These are phyloP conservation scores for Stygiomarasmius scandens DNA, from an alignment of 1,284 basidiomycete species.

Conservation along the genomic window DNA sequence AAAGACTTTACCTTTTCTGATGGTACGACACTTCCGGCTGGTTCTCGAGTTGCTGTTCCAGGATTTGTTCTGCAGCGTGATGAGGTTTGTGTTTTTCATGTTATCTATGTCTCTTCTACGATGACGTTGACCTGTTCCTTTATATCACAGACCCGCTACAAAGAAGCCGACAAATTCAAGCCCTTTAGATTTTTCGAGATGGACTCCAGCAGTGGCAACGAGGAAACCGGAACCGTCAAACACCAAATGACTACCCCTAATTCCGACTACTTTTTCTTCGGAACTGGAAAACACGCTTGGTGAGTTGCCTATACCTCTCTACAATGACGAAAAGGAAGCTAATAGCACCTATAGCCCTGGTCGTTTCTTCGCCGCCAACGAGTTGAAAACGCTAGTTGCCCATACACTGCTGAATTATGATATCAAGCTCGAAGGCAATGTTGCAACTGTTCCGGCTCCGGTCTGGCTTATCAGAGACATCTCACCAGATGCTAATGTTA, in stretches of 20 bases:
- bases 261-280: slow-evolving; percentile 24
- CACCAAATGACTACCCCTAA: slow-evolving; percentile 13
- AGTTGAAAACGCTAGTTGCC: slow-evolving; percentile 45
- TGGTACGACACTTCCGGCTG: slow-evolving; percentile 27
- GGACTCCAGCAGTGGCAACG: too few species aligned
- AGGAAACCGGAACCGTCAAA: slow-evolving; percentile 18
- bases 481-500: slow-evolving; percentile 11
- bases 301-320: too few species aligned
- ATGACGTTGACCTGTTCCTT: slow-evolving; percentile 18
- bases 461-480: slow-evolving; percentile 17
- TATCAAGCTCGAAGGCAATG: slow-evolving; percentile 35
- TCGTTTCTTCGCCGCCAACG: slow-evolving; percentile 45
- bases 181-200: slow-evolving; percentile 22
- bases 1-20: slow-evolving; percentile 25
- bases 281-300: slow-evolving; percentile 28
- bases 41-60: slow-evolving; percentile 19
- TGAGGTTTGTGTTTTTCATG: neutral
- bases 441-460: slow-evolving; percentile 16
- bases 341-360: slow-evolving; percentile 43
- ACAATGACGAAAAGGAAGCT: too few species aligned
- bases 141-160: too few species aligned
- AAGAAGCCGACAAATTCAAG: too few species aligned
- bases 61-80: slow-evolving; percentile 22
- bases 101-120: neutral
- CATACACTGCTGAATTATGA: slow-evolving; percentile 45